These are phyloP conservation scores for Chara braunii DNA, from an alignment of 139 green algal species.

Conservation along the genomic window DNA sequence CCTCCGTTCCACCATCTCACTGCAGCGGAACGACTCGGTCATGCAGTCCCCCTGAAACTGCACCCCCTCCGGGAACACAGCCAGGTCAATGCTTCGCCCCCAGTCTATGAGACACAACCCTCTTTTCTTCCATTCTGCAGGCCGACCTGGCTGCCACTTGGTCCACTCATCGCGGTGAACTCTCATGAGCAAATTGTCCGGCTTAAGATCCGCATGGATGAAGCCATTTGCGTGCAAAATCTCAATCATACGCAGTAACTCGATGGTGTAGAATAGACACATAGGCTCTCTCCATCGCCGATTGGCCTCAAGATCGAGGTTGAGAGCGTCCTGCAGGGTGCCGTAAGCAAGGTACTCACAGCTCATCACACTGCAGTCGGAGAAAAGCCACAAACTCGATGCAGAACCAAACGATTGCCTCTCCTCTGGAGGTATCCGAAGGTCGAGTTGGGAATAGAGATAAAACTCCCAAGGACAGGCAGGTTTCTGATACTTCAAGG, in stretches of 20 bases:
- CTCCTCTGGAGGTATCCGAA: slow-evolving; percentile 22
- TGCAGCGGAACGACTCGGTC: slow-evolving; percentile 42
- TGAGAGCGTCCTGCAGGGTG: slow-evolving; percentile 29
- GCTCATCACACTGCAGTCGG: slow-evolving; percentile 14
- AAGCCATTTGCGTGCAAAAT: slow-evolving; percentile 34
- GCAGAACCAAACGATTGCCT: slow-evolving; percentile 9
- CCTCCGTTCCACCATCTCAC: slow-evolving; percentile 41
- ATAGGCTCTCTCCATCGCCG: slow-evolving; percentile 25
- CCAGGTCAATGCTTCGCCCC: slow-evolving; percentile 43
- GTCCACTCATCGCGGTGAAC: slow-evolving; percentile 30
- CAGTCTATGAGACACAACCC: slow-evolving; percentile 45
- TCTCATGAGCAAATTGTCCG: slow-evolving; percentile 48
- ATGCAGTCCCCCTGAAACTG: slow-evolving; percentile 36
- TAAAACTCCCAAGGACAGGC: slow-evolving; percentile 41
- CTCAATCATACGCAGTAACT: slow-evolving; percentile 43
- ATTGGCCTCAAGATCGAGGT: slow-evolving; percentile 15
- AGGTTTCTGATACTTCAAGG: slow-evolving; percentile 20
- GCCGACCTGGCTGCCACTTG: slow-evolving; percentile 19
- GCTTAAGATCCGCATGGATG: slow-evolving; percentile 47
- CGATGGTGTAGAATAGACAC: slow-evolving; percentile 44
- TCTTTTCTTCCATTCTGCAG: slow-evolving; percentile 14
- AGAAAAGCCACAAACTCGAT: slow-evolving; percentile 1
- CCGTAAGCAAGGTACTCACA: slow-evolving; percentile 8
- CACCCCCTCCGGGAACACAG: slow-evolving; percentile 11
- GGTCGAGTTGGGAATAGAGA: slow-evolving; percentile 33